phyloP scores from a whole-genome alignment of 225 moss, liverwort and hornwort genomes.

The Pseudisothecium myosuroides region DNA sequence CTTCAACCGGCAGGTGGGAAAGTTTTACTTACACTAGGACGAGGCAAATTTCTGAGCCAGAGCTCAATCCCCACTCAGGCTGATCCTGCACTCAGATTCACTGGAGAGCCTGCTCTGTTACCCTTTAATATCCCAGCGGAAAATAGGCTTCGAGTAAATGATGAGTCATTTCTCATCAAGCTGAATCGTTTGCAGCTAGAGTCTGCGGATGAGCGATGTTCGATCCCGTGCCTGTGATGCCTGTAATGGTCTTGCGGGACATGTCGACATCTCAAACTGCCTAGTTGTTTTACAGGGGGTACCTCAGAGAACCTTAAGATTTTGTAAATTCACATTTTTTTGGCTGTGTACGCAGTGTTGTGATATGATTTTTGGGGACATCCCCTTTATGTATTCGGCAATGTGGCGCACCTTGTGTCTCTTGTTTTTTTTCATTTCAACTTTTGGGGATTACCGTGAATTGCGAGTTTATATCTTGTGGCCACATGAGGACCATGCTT shows the following conservation, averaged over 20 bases:
- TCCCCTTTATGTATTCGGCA: neutral
- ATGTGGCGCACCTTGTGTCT: neutral
- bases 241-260: neutral
- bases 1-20: neutral
- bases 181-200: slow-evolving; percentile 8
- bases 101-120: slow-evolving; percentile 2
- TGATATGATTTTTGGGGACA: neutral
- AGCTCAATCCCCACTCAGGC: neutral
- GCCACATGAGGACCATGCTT: neutral
- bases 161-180: neutral
- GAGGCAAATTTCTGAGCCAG: slow-evolving; percentile 11
- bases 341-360: neutral
- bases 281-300: slow-evolving; percentile 5
- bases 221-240: neutral
- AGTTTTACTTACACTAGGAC: neutral
- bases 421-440: neutral
- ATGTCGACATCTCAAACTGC: neutral
- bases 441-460: neutral
- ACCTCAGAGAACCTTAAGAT: neutral
- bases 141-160: neutral
- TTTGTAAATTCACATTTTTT: neutral
- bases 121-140: neutral
- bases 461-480: neutral
- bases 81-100: neutral
- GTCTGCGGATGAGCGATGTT: neutral